Evolutionary conservation across 2,329 filamentous ascomycete genomes (phyloP).

Genomic region (Seiridium unicorne): DNA sequence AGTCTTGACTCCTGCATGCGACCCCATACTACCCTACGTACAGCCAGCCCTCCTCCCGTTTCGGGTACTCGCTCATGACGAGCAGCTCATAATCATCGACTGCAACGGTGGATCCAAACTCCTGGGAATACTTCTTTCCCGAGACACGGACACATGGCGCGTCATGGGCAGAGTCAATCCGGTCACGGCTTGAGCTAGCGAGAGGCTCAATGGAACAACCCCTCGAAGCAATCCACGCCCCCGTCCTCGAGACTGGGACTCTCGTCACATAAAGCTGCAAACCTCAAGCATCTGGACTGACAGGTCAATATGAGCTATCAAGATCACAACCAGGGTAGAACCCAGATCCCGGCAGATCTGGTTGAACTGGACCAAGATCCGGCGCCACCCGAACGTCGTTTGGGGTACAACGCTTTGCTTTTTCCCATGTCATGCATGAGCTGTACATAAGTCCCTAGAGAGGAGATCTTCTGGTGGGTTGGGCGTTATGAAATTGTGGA

Average conservation of each 20-base stretch:
- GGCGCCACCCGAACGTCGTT: too few relatives aligned
- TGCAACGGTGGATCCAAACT: background rate
- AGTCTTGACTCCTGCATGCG: background rate
- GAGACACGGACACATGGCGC: background rate
- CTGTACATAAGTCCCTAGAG: too few relatives aligned
- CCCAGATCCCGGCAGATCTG: too few relatives aligned
- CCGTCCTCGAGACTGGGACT: background rate
- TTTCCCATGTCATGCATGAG: too few relatives aligned
- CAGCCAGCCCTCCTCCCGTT: background rate
- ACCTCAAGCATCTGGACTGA: too few relatives aligned
- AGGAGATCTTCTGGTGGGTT: too few relatives aligned
- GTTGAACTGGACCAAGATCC: too few relatives aligned
- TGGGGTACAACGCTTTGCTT: too few relatives aligned
- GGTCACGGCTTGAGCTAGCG: background rate
- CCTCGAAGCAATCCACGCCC: background rate
- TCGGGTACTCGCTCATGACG: background rate
- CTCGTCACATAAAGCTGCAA: too few relatives aligned
- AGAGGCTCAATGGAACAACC: background rate
- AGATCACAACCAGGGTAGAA: too few relatives aligned
- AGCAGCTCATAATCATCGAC: background rate
- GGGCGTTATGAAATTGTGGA: too few relatives aligned
- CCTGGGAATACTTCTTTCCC: background rate
- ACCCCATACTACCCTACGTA: background rate
- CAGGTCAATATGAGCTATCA: too few relatives aligned
- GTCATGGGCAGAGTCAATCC: background rate